Evolutionary conservation across 179 eudicot species (phyloP).

Genomic region (Vitellaria paradoxa): DNA sequence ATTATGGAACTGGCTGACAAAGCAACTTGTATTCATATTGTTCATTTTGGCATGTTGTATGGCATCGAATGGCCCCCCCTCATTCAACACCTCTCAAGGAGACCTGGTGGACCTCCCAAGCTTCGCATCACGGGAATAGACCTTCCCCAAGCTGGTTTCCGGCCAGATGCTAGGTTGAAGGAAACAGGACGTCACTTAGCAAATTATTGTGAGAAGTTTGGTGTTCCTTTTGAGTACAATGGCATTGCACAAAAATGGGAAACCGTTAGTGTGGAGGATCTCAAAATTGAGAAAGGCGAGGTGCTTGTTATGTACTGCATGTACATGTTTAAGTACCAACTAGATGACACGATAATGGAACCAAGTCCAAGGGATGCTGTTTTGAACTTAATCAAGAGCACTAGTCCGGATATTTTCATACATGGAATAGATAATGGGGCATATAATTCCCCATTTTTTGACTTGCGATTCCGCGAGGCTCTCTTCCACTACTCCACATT

Average conservation of each 20-base stretch:
- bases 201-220: constrained; percentile 50
- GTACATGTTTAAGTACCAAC: constrained; percentile 24
- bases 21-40: too few relatives aligned
- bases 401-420: constrained; percentile 37
- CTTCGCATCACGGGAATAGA: constrained; percentile 68
- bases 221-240: constrained; percentile 42
- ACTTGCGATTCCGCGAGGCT: constrained; percentile 40
- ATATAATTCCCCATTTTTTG: constrained; percentile 41
- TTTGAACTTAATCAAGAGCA: constrained; percentile 26
- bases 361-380: constrained; percentile 40
- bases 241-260: constrained; percentile 40
- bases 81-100: constrained; percentile 41
- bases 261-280: constrained; percentile 28
- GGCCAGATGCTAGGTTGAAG: constrained; percentile 55
- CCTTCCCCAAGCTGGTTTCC: constrained; percentile 53
- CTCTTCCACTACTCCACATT: constrained; percentile 32
- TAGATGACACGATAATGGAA: constrained; percentile 36
- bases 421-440: constrained; percentile 38
- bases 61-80: constrained; percentile 73
- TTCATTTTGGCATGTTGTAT: constrained; percentile 56
- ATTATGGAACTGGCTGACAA: too few relatives aligned
- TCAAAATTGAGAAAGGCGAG: constrained; percentile 30
- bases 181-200: constrained; percentile 59
- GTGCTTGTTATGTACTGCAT: constrained; percentile 38
- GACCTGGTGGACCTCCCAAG: constrained; percentile 50